phyloP scores from a whole-genome alignment of 768 basidiomycete species.

The Suillus plorans region DNA sequence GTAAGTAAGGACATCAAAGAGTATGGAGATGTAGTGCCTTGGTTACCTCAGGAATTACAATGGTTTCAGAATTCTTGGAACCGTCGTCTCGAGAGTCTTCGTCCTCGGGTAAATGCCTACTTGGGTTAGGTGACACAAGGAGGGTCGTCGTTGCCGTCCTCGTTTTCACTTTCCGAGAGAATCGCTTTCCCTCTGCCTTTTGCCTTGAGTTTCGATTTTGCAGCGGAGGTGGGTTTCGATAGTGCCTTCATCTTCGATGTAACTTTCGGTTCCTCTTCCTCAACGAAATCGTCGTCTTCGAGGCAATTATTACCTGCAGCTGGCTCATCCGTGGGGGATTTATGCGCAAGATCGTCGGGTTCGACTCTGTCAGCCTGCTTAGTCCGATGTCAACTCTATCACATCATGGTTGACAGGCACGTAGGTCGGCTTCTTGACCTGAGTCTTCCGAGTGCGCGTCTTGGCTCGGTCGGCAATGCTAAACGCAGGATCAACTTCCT shows the following conservation, averaged over 20 bases:
- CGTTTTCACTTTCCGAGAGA: conserved; percentile 28
- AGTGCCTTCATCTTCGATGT: conserved; percentile 24
- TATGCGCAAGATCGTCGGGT: conserved; percentile 12
- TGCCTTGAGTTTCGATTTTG: conserved; percentile 24
- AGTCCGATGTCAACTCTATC: conserved; percentile 46
- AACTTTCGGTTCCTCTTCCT: background rate
- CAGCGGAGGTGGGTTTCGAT: conserved; percentile 7
- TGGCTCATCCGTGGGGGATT: background rate
- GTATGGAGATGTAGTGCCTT: conserved; percentile 13
- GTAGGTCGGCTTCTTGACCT: conserved; percentile 14
- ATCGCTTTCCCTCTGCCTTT: conserved; percentile 31
- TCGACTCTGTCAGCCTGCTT: conserved; percentile 24
- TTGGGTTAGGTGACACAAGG: background rate
- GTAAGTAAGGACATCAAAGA: background rate
- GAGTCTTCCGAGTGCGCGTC: conserved; percentile 44
- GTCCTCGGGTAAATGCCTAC: background rate
- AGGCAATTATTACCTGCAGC: conserved; percentile 3
- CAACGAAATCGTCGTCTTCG: conserved; percentile 3
- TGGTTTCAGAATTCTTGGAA: background rate
- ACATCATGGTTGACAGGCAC: conserved; percentile 27
- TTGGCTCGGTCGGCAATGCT: conserved; percentile 61
- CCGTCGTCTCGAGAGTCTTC: background rate
- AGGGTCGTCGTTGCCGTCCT: conserved; percentile 5
- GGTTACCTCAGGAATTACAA: background rate
- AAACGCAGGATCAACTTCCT: conserved; percentile 23